Base-by-base conservation (phyloP, 768 basidiomycete genomes). In the Lactifluus volemus region DNA sequence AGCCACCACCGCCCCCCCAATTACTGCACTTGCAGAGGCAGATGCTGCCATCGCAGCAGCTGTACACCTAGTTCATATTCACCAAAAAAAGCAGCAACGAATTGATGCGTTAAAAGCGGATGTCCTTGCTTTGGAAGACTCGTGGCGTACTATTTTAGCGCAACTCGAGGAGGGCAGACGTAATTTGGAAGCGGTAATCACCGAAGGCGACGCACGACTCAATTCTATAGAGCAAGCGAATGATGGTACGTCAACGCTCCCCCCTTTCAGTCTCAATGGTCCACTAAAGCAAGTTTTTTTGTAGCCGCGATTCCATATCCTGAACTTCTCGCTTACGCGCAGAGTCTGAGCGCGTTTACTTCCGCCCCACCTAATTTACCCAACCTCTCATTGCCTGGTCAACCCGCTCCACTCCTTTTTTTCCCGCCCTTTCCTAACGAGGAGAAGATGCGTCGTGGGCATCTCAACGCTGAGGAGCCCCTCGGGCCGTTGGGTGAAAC, bases 351-450 rank as follows among this genome's bases (percentile, higher is more conserved):
- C 64, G 82, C 88, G 14, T 93, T 92, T 73, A 91, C 91, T 5
- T 91, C 91, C 38, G 91, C 90, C 10, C 91, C 91, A 8, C 91
- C 91, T 10, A 90, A 89, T 68, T 87, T 91, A 83, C 88, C 88
- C 21, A 88, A 89, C 67, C 79, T 84, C 50, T 77, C 77, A 29
- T 73, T 83, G 5, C 84, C 86, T 0, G 86, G 86, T 9, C 88
- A 87, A 66, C 84, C 84, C 11, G 86, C 87, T 0, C 84, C 85
- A 17, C 88, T 86, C 17, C 69, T 89, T 45, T 92, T 93, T 78
- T 91, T 92, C 75, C 90, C 90, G 41, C 92, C 92, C 11, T 93
- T 92, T 71, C 91, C 91, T 0, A 92, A 91, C 68, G 90, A 92
- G 73, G 91, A 92, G 71, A 92, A 90, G 73, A 91, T 93, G 88